Base-by-base conservation (phyloP, 1,139 yeast species). In the Hanseniaspora uvarum region DNA sequence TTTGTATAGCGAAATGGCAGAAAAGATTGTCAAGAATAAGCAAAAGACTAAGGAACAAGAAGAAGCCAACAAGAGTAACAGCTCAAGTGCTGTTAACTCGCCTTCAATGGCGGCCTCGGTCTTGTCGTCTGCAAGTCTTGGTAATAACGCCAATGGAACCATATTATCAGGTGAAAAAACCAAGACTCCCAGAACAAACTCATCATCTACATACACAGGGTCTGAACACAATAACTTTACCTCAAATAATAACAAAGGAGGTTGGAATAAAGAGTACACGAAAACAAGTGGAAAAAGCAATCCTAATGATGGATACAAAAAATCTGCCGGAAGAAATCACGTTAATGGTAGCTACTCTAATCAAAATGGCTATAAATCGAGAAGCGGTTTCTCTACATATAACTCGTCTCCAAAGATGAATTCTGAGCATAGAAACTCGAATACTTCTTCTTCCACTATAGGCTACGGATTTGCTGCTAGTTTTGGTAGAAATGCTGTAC, bases 401-500 rank as follows among this genome's bases (percentile, higher is more conserved):
- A 19, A 36, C 36, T 28, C 43, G 3, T 12, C 31, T 23, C 10
- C 16, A 3, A 39, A 23, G 23, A n/a, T 11, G 18, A n/a, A n/a
- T 7, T 21, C 41, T 24, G 46, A 41, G 1, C 41, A 26, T 26
- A 41, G 28, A 12, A 30, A n/a, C 4, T 14, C 43, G 4, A 79
- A 83, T 56, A 86, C 85, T 1, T 81, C 89, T 1, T 94, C 94
- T 0, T 75, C 75, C 55, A 67, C 86, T n/a, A 71, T 86, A 39
- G 78, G 78, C 55, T 69, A 86, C 19, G 86, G 82, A 18, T 44
- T 44, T 44, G 46, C 46, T 14, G 36, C 46, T 18, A 44, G 46
- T 11, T 44, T 44, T 44, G 46, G 46, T 7, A 44, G 21, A 12
- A 44, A 44, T 31, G 38, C 46, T 19, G 18, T 19, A 3, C 34